Conservation (phyloP, 176 grass and related monocot genomes). For the Aegilops speltoides region DNA sequence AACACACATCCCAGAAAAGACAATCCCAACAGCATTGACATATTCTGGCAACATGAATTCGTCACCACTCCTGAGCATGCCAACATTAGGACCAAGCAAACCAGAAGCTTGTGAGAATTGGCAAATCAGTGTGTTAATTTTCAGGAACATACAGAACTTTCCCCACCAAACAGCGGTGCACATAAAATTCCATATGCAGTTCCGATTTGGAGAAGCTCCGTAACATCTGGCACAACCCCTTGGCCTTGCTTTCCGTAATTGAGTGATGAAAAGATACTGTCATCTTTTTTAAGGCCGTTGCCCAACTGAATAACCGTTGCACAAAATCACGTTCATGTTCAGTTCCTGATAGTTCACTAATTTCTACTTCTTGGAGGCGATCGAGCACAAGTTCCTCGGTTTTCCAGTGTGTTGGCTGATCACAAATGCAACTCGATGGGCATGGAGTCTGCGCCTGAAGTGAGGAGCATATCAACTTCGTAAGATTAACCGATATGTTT, state of each 20-base stretch:
- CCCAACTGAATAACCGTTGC: conserved; percentile 23
- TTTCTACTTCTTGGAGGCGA: conserved; percentile 13
- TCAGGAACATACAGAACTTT: neutral
- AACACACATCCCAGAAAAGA: neutral
- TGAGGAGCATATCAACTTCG: neutral
- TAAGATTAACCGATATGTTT: neutral
- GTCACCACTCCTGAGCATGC: neutral
- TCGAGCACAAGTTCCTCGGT: conserved; percentile 5
- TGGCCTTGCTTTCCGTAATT: conserved; percentile 17
- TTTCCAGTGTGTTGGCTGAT: conserved; percentile 8
- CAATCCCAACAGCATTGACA: neutral
- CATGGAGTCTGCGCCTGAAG: neutral
- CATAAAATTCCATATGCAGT: neutral
- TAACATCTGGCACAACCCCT: neutral
- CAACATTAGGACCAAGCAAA: neutral
- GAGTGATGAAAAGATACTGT: neutral
- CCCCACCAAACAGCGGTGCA: neutral
- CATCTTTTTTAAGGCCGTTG: neutral
- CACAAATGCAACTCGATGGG: conserved; percentile 1
- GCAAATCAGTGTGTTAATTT: neutral
- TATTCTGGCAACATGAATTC: neutral
- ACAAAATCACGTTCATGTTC: conserved; percentile 10
- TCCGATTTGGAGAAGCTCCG: neutral
- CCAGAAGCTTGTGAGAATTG: neutral
- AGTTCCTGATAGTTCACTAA: neutral